Evolutionary conservation across 2,329 filamentous ascomycete species (phyloP), one percentile per base, ranked within the genome.

Genomic region (Cladosporium sp.): DNA sequence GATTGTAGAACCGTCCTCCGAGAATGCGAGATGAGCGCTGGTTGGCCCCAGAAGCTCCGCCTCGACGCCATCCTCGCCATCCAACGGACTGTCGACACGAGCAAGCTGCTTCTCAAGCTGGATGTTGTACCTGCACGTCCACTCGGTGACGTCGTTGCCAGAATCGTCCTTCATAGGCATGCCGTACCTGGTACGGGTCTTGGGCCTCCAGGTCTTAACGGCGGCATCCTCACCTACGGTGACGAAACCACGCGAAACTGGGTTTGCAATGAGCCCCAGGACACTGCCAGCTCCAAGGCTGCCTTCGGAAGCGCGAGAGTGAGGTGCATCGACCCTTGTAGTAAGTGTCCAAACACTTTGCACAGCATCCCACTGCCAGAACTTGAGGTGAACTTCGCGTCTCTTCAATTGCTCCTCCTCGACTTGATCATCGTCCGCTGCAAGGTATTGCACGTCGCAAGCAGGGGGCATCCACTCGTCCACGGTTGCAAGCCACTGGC

Each of bases 401-500:
- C 79, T 63, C 74, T 76, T 60, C 68, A 73, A 53, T 72, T 77
- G 69, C 60, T 81, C 75, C 53, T 77, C 76, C 8, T 64, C 56
- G 8, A 66, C 58, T 37, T 62, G 64, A 13, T 69, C 66, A 49
- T 75, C 68, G 42, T 75, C 72, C 12, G 71, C 66, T 52, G 78
- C 73, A 25, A 89, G 71, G 57, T 81, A 80, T 37, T 83, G 80
- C 13, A 89, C 74, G 68, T 97, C 91, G 59, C 82, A 78, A 12
- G 77, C 75, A 9, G 89, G 84, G 1, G 91, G 91, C 52, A 82
- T 81, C 94, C 94, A 99, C 67, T 92, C 89, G 70, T 99, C 94
- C 1, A 96, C 83, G 1, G 91, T 97, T 4, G 89, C 92, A 58
- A 99, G 81, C 92, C 93, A 97, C 63, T 85, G 81, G 17, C 93